phyloP scores from a whole-genome alignment of 2,329 filamentous ascomycete species.

The Pleomassaria siparia region DNA sequence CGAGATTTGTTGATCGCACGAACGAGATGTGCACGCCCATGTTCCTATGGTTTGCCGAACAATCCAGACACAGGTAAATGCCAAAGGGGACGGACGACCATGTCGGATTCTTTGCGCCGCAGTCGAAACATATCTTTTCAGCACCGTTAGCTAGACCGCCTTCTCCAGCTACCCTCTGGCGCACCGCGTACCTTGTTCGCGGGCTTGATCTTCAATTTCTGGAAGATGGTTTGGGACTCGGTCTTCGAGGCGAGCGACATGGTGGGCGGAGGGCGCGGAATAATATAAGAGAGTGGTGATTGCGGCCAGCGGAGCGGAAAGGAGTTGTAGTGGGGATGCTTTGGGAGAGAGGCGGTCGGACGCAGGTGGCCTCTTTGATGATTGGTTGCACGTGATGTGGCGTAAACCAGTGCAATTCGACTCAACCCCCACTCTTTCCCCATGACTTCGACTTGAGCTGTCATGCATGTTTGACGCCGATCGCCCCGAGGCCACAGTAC shows the following conservation, averaged over 20 bases:
- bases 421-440: not conserved
- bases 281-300: conserved; percentile 5
- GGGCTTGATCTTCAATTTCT: conserved; percentile 91
- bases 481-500: not conserved
- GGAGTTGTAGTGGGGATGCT: conserved; percentile 30
- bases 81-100: conserved; percentile 97
- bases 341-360: conserved; percentile 23
- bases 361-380: conserved; percentile 1
- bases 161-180: conserved; percentile 8
- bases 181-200: conserved; percentile 78
- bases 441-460: not conserved
- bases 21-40: conserved; percentile 99
- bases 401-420: not conserved
- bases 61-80: conserved; percentile 98
- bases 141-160: conserved; percentile 26
- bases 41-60: conserved; percentile 94
- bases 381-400: not conserved
- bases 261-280: conserved; percentile 22
- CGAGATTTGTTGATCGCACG: conserved; percentile 96
- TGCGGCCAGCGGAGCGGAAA: conserved; percentile 8
- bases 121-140: conserved; percentile 92
- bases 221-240: conserved; percentile 95
- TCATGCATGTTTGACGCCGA: not conserved
- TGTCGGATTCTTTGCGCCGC: conserved; percentile 93
- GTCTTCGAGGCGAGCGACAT: conserved; percentile 80